Evolutionary conservation across 1,284 basidiomycete genomes (phyloP).

Genomic region (Tremellales sp.): DNA sequence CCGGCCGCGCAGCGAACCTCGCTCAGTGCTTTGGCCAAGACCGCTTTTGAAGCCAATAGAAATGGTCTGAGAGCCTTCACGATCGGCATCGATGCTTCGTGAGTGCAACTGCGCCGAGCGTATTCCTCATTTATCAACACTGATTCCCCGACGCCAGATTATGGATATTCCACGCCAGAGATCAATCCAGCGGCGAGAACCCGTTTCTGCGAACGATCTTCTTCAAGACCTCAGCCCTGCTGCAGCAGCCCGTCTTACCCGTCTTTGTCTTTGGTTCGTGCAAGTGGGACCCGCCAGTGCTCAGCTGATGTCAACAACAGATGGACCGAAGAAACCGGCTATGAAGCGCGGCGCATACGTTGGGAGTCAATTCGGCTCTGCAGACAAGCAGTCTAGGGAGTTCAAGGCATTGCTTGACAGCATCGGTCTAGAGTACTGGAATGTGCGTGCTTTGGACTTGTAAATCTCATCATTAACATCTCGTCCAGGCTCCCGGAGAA

Average conservation of each 20-base stretch:
- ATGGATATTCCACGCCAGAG: slow-evolving; percentile 52
- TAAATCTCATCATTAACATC: no score
- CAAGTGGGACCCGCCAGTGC: no score
- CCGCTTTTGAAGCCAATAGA: slow-evolving; percentile 41
- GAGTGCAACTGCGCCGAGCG: slow-evolving; percentile 11
- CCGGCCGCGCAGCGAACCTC: slow-evolving; percentile 38
- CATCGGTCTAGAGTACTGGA: slow-evolving; percentile 83
- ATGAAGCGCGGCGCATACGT: slow-evolving; percentile 68
- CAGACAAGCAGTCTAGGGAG: slow-evolving; percentile 60
- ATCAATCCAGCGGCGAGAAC: slow-evolving; percentile 49
- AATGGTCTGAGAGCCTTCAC: slow-evolving; percentile 43
- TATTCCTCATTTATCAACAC: neutral
- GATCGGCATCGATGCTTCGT: slow-evolving; percentile 50
- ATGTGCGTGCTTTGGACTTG: slow-evolving; percentile 53
- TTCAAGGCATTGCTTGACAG: slow-evolving; percentile 80
- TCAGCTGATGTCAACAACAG: slow-evolving; percentile 12
- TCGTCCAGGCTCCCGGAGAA: slow-evolving; percentile 76
- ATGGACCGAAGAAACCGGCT: slow-evolving; percentile 77
- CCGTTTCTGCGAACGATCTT: slow-evolving; percentile 54
- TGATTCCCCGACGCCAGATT: slow-evolving; percentile 38
- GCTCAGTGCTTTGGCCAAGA: slow-evolving; percentile 31
- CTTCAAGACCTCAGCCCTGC: slow-evolving; percentile 60
- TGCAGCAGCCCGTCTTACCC: slow-evolving; percentile 73
- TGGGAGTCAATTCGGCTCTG: slow-evolving; percentile 48
- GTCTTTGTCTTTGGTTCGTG: slow-evolving; percentile 77